These are phyloP conservation scores for Suaeda aralocaspica DNA, from an alignment of 148 eudicot species.

Conservation along the genomic window DNA sequence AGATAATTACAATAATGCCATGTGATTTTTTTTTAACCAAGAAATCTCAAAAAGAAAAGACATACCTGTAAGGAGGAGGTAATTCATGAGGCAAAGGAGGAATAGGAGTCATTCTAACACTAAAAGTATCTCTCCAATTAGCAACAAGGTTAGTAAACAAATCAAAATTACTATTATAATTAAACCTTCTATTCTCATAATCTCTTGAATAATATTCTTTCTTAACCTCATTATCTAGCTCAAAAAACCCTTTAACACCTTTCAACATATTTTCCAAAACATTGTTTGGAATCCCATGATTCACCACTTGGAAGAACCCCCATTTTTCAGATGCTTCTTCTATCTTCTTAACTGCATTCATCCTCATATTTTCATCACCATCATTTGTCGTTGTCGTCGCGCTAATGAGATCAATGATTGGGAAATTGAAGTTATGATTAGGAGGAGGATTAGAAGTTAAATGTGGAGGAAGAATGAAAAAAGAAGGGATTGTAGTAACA, in stretches of 20 bases:
- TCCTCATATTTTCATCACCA: background rate
- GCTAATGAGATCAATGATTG: slow-evolving; percentile 13
- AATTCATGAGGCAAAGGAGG: slow-evolving; percentile 39
- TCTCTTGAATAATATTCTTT: slow-evolving; percentile 35
- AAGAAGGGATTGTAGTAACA: slow-evolving; percentile 18
- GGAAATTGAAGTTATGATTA: background rate
- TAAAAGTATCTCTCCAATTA: slow-evolving; percentile 57
- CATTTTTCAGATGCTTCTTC: slow-evolving; percentile 25
- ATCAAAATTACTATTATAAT: slow-evolving; percentile 45
- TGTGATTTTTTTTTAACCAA: no score
- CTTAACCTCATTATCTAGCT: slow-evolving; percentile 36
- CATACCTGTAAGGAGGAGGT: slow-evolving; percentile 54
- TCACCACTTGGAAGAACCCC: slow-evolving; percentile 42
- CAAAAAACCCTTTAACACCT: slow-evolving; percentile 33
- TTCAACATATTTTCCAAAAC: slow-evolving; percentile 29
- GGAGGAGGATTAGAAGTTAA: background rate
- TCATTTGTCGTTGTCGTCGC: no score
- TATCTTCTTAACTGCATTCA: slow-evolving; percentile 5
- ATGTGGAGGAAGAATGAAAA: slow-evolving; percentile 17
- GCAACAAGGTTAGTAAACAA: slow-evolving; percentile 31
- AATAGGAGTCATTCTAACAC: slow-evolving; percentile 36
- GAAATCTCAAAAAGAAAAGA: background rate
- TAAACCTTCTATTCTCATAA: slow-evolving; percentile 12
- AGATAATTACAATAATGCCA: no score
- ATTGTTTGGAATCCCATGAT: slow-evolving; percentile 31